phyloP scores from a whole-genome alignment of 2,329 filamentous ascomycete genomes.

The Gyromitra esculenta region DNA sequence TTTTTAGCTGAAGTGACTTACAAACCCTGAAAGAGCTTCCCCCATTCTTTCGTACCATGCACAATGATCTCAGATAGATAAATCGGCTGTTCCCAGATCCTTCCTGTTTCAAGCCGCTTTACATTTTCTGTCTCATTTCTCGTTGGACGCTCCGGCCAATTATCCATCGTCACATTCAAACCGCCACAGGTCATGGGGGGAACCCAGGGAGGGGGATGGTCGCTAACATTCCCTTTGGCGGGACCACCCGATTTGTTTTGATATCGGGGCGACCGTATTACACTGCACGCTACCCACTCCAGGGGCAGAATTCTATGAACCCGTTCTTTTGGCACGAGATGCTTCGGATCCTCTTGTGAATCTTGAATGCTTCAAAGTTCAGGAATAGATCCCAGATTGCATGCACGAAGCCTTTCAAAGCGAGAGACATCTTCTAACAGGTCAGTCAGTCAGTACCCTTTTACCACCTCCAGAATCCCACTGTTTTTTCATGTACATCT shows the following conservation, averaged over 20 bases:
- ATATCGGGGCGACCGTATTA: conserved; percentile 17
- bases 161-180: conserved; percentile 17
- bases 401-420: conserved; percentile 18
- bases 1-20: neutral
- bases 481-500: conserved; percentile 29
- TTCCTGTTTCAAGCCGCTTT: conserved; percentile 36
- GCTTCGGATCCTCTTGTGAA: conserved; percentile 16
- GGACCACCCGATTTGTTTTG: conserved; percentile 35
- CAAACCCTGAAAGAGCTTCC: neutral
- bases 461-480: conserved; percentile 4
- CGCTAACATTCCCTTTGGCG: conserved; percentile 40
- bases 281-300: conserved; percentile 25
- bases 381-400: conserved; percentile 36
- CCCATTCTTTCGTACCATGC: conserved; percentile 8
- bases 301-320: conserved; percentile 21
- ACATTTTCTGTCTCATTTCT: conserved; percentile 29
- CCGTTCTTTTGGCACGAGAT: conserved; percentile 23
- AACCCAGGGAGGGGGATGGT: neutral
- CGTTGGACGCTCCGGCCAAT: conserved; percentile 32
- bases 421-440: conserved; percentile 18
- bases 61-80: conserved; percentile 47
- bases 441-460: conserved; percentile 32
- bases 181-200: conserved; percentile 8
- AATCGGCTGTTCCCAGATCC: conserved; percentile 24
- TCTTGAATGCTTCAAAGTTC: conserved; percentile 35